Base-by-base conservation (phyloP, 495 filamentous ascomycete genomes). In the Astrothelium macrocarpum region DNA sequence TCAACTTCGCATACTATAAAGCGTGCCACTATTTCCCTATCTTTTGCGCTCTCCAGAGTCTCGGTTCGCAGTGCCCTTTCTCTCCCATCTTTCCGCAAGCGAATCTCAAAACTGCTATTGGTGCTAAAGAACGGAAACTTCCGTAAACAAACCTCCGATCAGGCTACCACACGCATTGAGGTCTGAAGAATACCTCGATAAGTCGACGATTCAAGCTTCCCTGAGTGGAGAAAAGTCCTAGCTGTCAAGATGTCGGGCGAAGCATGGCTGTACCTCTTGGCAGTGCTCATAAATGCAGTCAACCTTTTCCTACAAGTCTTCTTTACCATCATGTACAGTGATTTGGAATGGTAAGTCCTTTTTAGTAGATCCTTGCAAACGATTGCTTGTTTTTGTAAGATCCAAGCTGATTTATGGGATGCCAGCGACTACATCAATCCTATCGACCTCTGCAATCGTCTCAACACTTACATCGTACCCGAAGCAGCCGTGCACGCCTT, bases 311-410 rank as follows among this genome's bases (percentile, higher is more conserved):
- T 99, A 59, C 95, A 99, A 78, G 95, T 99, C 63, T 99, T 99
- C 82, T 99, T 99, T 82, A 99, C 95, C 45, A 99, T 99, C 70
- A 99, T 99, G 95, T 99, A 97, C 78, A 95, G 90, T 77, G 92
- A 97, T 84, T 78, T 97, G 66, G 92, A 97, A 85, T 97, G 92
- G 91, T 96, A 80, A 68, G 89, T 80, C n/a, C 23, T 14, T 20
- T 49, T 0, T 23, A 18, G 10, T 18, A 20, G 59, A 5, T 39
- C 25, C 16, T 28, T 12, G 2, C 18, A 23, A 36, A 2, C 1
- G 10, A 28, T n/a, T 28, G 32, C 25, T 2, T 29, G 7, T 28
- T 60, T 0, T 29, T 53, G 31, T 53, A 16, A 29, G 12, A 5
- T 0, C n/a, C 53, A 32, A 3, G 42, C 60, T 62, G 34, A 53